Conservation (phyloP, 129 eudicot species). For the Ambrosia artemisiifolia region DNA sequence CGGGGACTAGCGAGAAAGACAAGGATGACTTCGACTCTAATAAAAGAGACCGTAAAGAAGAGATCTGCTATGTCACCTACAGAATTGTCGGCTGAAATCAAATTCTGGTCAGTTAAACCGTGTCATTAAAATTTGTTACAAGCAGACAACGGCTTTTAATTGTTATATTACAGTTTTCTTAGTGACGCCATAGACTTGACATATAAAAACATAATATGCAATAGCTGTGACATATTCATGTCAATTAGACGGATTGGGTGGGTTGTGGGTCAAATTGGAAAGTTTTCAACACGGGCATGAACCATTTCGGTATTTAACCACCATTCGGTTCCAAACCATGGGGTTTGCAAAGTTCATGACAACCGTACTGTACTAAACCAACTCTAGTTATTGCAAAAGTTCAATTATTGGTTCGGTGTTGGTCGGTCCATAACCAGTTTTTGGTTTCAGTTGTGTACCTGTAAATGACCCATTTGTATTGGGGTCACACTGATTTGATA, state of each 20-base stretch:
- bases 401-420: not conserved
- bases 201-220: not conserved
- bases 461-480: not conserved
- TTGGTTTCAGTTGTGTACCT: not conserved
- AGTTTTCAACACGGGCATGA: not conserved
- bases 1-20: constrained; percentile 35
- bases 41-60: constrained; percentile 26
- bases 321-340: too few species aligned
- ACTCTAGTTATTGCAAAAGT: not conserved
- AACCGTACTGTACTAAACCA: not conserved
- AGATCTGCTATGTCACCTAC: constrained; percentile 30
- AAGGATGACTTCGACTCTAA: constrained; percentile 36
- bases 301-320: too few species aligned
- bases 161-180: not conserved
- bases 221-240: not conserved
- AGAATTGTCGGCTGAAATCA: constrained; percentile 27
- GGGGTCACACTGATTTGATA: not conserved
- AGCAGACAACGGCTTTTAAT: not conserved
- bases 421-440: not conserved
- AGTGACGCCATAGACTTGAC: not conserved
- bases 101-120: not conserved
- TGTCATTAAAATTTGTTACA: not conserved
- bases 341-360: not conserved
- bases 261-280: not conserved
- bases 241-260: not conserved